Evolutionary conservation across 768 basidiomycete genomes (phyloP).

Genomic region (Cystobasidium tubakii): DNA sequence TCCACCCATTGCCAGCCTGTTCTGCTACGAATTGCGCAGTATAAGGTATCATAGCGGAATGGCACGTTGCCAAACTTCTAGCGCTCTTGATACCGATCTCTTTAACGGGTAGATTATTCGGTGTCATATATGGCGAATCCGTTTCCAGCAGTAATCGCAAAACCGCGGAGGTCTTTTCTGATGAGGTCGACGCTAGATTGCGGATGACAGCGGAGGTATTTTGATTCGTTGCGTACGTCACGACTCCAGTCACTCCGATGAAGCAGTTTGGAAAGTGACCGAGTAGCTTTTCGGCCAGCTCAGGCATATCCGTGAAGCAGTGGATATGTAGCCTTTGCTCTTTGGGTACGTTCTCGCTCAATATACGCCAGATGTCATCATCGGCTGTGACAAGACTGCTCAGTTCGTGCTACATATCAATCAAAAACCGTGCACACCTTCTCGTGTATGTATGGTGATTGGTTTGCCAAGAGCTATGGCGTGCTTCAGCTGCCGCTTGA

Average conservation of each 20-base stretch:
- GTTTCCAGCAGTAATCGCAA: conserved; percentile 64
- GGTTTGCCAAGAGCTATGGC: conserved; percentile 69
- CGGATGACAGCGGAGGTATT: conserved; percentile 67
- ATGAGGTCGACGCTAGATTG: conserved; percentile 51
- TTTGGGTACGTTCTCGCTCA: conserved; percentile 68
- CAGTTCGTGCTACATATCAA: not conserved
- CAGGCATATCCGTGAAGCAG: conserved; percentile 78
- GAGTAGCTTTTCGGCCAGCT: conserved; percentile 64
- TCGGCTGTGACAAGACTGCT: conserved; percentile 59
- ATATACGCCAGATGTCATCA: conserved; percentile 68
- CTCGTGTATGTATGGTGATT: conserved; percentile 73
- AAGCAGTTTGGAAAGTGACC: conserved; percentile 72
- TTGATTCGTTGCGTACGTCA: conserved; percentile 68
- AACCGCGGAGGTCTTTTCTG: conserved; percentile 34
- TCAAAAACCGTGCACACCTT: conserved; percentile 1
- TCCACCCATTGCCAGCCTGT: conserved; percentile 29
- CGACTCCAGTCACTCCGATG: conserved; percentile 79
- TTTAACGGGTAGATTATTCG: conserved; percentile 59
- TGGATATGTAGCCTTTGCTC: conserved; percentile 79
- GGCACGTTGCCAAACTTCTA: conserved; percentile 25
- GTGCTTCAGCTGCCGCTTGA: conserved; percentile 62
- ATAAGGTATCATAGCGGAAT: conserved; percentile 33
- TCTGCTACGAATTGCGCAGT: conserved; percentile 33
- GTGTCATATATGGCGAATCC: conserved; percentile 82
- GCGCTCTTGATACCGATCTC: conserved; percentile 34